These are phyloP conservation scores for Alternaria longipes DNA, from an alignment of 2,329 filamentous ascomycete species.

Conservation along the genomic window DNA sequence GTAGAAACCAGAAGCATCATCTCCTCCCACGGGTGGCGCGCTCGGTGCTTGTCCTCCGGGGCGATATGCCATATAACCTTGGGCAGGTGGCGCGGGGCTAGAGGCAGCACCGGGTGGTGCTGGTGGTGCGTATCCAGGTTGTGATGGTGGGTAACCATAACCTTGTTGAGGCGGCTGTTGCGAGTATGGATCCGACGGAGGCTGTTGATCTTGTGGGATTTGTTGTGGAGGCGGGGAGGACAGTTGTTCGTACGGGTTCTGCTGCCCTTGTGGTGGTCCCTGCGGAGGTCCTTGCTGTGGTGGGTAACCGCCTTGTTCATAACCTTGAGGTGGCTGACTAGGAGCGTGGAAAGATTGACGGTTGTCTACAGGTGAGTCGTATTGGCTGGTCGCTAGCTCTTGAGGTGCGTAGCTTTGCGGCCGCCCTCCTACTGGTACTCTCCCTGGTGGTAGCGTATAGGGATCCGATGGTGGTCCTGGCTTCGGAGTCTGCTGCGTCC, in stretches of 20 bases:
- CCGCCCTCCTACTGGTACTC: slow-evolving; percentile 42
- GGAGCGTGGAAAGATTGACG: slow-evolving; percentile 51
- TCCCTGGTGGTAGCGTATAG: slow-evolving; percentile 52
- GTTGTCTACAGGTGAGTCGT: slow-evolving; percentile 58
- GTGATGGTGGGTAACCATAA: slow-evolving; percentile 45
- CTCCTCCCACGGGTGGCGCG: slow-evolving; percentile 42
- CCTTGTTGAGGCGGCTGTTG: slow-evolving; percentile 38
- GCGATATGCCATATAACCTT: slow-evolving; percentile 45
- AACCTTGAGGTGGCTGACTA: slow-evolving; percentile 34
- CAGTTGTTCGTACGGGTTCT: slow-evolving; percentile 41
- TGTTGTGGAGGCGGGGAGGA: slow-evolving; percentile 40
- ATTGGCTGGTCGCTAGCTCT: slow-evolving; percentile 58
- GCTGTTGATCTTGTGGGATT: slow-evolving; percentile 32
- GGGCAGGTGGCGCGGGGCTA: slow-evolving; percentile 37
- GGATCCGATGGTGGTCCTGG: slow-evolving; percentile 45
- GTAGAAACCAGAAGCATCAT: slow-evolving; percentile 42
- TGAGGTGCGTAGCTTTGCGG: slow-evolving; percentile 55
- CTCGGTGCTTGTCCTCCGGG: slow-evolving; percentile 46
- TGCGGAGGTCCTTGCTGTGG: slow-evolving; percentile 33
- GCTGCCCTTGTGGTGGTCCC: slow-evolving; percentile 26
- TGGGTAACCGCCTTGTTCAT: slow-evolving; percentile 38
- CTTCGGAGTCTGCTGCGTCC: slow-evolving; percentile 42
- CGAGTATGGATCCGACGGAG: slow-evolving; percentile 40
- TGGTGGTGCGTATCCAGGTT: slow-evolving; percentile 46
- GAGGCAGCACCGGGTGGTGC: slow-evolving; percentile 36